Percentiles rank a stretch among this genome's conserved stretches.
Conservation (phyloP, 192 early-diverging fungal genomes). For the Entomortierella beljakovae region DNA sequence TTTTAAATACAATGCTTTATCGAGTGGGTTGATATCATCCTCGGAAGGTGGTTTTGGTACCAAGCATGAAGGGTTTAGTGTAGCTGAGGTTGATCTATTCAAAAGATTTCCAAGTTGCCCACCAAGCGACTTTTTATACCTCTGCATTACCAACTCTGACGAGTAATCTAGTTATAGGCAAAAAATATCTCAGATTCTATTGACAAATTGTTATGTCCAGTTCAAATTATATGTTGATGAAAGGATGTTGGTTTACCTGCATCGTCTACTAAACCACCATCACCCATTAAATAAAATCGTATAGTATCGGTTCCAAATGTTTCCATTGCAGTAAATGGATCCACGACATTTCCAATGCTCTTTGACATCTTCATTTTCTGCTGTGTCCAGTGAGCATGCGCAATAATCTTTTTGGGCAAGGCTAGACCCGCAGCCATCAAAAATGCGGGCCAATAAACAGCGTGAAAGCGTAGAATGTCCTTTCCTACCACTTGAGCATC, state of each 20-base stretch:
- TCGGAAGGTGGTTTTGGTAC: constrained; percentile 50
- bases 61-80: constrained; percentile 62
- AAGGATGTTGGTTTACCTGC: constrained; percentile 59
- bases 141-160: constrained; percentile 66
- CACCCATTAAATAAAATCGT: constrained; percentile 90
- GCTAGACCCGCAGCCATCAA: constrained; percentile 88
- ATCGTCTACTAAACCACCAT: constrained; percentile 91
- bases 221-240: background rate
- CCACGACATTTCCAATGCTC: constrained; percentile 90
- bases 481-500: constrained; percentile 92
- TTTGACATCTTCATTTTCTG: constrained; percentile 96
- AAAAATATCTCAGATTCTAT: background rate
- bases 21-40: constrained; percentile 23
- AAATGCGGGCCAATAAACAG: constrained; percentile 97
- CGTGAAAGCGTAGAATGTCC: constrained; percentile 97
- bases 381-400: constrained; percentile 97
- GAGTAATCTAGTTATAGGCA: constrained; percentile 71
- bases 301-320: constrained; percentile 88
- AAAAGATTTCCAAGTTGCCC: constrained; percentile 89
- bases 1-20: constrained; percentile 44
- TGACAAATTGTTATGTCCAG: background rate
- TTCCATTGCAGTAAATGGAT: constrained; percentile 79
- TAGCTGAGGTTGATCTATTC: constrained; percentile 69
- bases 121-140: constrained; percentile 84
- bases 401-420: constrained; percentile 83